phyloP scores from a whole-genome alignment of 2,329 filamentous ascomycete species.

The Xenosphaeropsis pyriputrescens region DNA sequence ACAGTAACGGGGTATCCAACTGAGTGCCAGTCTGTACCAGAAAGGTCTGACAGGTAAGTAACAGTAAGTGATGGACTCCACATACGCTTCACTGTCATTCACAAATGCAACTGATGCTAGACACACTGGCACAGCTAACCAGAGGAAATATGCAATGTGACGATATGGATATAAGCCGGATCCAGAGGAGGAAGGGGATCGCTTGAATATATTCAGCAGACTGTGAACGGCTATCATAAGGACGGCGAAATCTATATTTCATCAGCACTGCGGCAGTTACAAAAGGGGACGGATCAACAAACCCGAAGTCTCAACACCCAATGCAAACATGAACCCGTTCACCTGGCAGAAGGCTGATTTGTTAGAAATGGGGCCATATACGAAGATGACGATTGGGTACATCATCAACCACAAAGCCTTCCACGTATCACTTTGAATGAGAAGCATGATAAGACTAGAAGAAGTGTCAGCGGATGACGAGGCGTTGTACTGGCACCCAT shows the following conservation, averaged over 20 bases:
- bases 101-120: constrained; percentile 50
- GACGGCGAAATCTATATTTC: constrained; percentile 43
- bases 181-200: constrained; percentile 28
- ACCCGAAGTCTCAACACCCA: constrained; percentile 53
- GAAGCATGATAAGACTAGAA: constrained; percentile 53
- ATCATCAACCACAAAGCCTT: constrained; percentile 56
- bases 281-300: constrained; percentile 1
- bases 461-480: constrained; percentile 8
- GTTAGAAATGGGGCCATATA: constrained; percentile 31
- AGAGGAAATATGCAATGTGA: constrained; percentile 39
- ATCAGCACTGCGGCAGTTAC: neutral
- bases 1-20: constrained; percentile 62
- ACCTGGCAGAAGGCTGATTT: constrained; percentile 47
- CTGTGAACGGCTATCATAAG: constrained; percentile 63
- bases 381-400: constrained; percentile 44
- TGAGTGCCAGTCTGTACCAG: constrained; percentile 55
- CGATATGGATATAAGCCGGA: constrained; percentile 58
- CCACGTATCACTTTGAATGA: constrained; percentile 59
- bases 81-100: constrained; percentile 36
- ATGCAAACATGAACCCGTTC: constrained; percentile 51
- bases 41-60: constrained; percentile 49
- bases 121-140: constrained; percentile 40
- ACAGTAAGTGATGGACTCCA: constrained; percentile 52
- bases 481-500: constrained; percentile 1
- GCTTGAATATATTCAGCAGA: constrained; percentile 54